Evolutionary conservation across 768 basidiomycete genomes (phyloP), one percentile per base, ranked within the genome.

Genomic region (Lyophyllum semitale): DNA sequence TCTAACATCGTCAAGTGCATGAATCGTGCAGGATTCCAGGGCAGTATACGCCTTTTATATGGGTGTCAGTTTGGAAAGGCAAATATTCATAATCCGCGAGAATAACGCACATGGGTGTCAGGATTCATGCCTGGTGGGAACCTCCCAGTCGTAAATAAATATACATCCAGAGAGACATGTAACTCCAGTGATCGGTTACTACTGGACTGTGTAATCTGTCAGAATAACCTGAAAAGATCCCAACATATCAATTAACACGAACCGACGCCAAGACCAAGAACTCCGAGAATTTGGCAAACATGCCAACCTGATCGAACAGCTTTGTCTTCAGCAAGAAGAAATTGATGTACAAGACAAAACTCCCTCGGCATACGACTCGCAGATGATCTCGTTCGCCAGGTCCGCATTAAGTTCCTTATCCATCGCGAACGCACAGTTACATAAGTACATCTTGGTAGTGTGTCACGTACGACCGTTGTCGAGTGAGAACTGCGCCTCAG

Each of bases 21-120:
- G 84, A 99, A 99, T 86, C 0, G 97, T 99, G 65, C 81, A 89
- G 1, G 96, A 98, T 71, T 99, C 97, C 8, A 98, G 81, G 43
- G 98, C 83, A 3, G 95, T 98, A 70, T 96, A 96, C 0, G 91
- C 91, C 90, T 94, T n/a, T n/a, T n/a, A n/a, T n/a, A n/a, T n/a
- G n/a, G n/a, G n/a, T n/a, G n/a, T n/a, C n/a, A n/a, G n/a, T n/a
- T n/a, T n/a, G n/a, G n/a, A n/a, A n/a, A n/a, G n/a, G n/a, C n/a
- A n/a, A n/a, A 57, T 0, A 48, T 5, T 18, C 53, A 46, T 7
- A 45, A 47, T 38, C 45, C 22, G 12, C 22, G 5, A 26, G 25
- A 45, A 7, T 48, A n/a, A 75, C 89, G 35, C 71, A 92, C 95
- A 59, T 96, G 91, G 43, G 96, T 90, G 48, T 93, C 87, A 0